Evolutionary conservation across 2,329 filamentous ascomycete species (phyloP).

Genomic region (Aspergillus ruber): DNA sequence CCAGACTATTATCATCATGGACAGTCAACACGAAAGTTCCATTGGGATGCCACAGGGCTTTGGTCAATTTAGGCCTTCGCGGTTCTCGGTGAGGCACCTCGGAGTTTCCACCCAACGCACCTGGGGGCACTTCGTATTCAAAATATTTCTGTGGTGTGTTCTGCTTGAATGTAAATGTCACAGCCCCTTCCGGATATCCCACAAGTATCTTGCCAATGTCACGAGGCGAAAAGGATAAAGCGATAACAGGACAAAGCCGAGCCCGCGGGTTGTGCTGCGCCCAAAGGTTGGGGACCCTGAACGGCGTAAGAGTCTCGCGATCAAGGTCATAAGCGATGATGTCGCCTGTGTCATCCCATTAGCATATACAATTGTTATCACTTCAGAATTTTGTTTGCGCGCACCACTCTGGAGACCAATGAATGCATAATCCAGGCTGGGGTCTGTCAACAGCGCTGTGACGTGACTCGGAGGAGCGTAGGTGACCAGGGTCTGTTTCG

Average conservation of each 20-base stretch:
- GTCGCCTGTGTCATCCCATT: conserved; percentile 50
- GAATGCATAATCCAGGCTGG: conserved; percentile 88
- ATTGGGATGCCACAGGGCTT: conserved; percentile 90
- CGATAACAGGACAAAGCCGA: conserved; percentile 61
- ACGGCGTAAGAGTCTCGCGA: conserved; percentile 65
- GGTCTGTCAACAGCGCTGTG: conserved; percentile 70
- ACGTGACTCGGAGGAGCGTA: conserved; percentile 73
- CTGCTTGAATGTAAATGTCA: conserved; percentile 91
- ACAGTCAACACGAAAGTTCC: conserved; percentile 82
- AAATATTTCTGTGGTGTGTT: conserved; percentile 72
- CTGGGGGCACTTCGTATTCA: conserved; percentile 71
- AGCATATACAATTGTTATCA: background rate
- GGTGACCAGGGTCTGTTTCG: conserved; percentile 58
- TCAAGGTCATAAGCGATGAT: conserved; percentile 91
- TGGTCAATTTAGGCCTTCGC: conserved; percentile 68
- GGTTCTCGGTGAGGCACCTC: conserved; percentile 56
- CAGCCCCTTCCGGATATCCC: conserved; percentile 82
- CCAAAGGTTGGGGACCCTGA: conserved; percentile 87
- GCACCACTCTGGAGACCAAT: conserved; percentile 67
- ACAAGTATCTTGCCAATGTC: conserved; percentile 89
- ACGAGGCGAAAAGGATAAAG: conserved; percentile 77
- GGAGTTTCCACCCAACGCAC: conserved; percentile 71
- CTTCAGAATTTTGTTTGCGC: conserved; percentile 8
- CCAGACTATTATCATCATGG: conserved; percentile 84
- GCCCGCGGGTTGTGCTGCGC: conserved; percentile 62